Percentiles rank a stretch among this genome's conserved stretches.
Evolutionary conservation across 306 rosid species (phyloP).

Genomic region (Echinosophora koreensis): DNA sequence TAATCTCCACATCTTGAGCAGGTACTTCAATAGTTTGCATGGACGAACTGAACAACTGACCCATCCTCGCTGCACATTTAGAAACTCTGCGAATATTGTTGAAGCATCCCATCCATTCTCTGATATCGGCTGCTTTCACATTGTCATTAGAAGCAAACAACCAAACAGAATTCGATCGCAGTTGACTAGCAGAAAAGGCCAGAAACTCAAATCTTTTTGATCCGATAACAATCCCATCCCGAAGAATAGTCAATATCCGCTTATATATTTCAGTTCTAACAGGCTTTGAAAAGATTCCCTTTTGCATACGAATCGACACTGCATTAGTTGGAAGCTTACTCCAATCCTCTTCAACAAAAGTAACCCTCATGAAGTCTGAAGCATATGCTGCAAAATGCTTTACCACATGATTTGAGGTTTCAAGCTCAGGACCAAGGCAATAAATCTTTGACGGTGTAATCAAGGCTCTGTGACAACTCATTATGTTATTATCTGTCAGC

Average conservation of each 20-base stretch:
- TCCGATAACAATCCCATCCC: slow-evolving; percentile 87
- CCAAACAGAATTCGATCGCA: slow-evolving; percentile 90
- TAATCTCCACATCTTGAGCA: slow-evolving; percentile 75
- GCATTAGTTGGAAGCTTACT: slow-evolving; percentile 78
- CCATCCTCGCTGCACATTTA: slow-evolving; percentile 99
- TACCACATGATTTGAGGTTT: slow-evolving; percentile 89
- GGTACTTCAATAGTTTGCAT: slow-evolving; percentile 74
- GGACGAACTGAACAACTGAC: slow-evolving; percentile 94
- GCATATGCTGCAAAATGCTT: slow-evolving; percentile 78
- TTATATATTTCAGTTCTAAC: slow-evolving; percentile 68
- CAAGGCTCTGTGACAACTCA: slow-evolving; percentile 91
- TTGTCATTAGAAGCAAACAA: slow-evolving; percentile 91
- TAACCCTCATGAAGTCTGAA: slow-evolving; percentile 84
- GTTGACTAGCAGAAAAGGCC: slow-evolving; percentile 98
- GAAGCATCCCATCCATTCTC: slow-evolving; percentile 98
- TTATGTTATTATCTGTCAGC: slow-evolving; percentile 64
- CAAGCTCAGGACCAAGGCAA: slow-evolving; percentile 95
- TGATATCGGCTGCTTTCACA: slow-evolving; percentile 81
- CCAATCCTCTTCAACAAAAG: slow-evolving; percentile 98
- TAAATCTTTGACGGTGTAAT: slow-evolving; percentile 85
- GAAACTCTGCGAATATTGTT: slow-evolving; percentile 81
- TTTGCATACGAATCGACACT: slow-evolving; percentile 63
- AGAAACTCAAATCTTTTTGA: slow-evolving; percentile 82
- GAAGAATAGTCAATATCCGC: slow-evolving; percentile 77
- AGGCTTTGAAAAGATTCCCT: slow-evolving; percentile 70